phyloP scores from a whole-genome alignment of 768 basidiomycete species.

The Saitozyma sp. region DNA sequence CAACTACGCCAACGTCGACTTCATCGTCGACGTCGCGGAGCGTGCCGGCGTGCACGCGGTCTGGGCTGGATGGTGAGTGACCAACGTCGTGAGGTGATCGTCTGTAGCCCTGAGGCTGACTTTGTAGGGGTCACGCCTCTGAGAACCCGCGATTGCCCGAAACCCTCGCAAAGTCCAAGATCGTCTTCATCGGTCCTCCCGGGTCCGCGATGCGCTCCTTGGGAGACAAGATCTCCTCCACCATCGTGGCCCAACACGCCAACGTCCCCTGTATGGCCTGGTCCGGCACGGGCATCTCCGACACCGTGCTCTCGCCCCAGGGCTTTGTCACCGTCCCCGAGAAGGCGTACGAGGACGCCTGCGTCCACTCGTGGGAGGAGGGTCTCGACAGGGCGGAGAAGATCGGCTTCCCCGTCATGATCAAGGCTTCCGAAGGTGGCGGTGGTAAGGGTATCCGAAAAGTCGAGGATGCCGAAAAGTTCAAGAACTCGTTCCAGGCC shows the following conservation, averaged over 20 bases:
- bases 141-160: conserved; percentile 97
- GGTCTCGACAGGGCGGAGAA: conserved; percentile 77
- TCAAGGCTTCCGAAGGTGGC: conserved; percentile 98
- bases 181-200: conserved; percentile 98
- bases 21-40: conserved; percentile 97
- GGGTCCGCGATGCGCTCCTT: conserved; percentile 98
- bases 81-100: neutral
- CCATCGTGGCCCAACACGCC: conserved; percentile 96
- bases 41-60: conserved; percentile 97
- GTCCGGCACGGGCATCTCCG: conserved; percentile 91
- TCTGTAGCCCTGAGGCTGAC: neutral
- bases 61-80: conserved; percentile 88
- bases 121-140: conserved; percentile 79
- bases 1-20: conserved; percentile 99
- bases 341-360: conserved; percentile 80
- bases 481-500: conserved; percentile 92
- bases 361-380: conserved; percentile 82
- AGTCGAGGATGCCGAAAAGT: conserved; percentile 79
- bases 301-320: conserved; percentile 76
- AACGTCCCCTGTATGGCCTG: conserved; percentile 97
- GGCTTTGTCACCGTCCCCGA: conserved; percentile 96
- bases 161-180: conserved; percentile 85
- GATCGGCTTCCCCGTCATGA: conserved; percentile 98
- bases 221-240: conserved; percentile 99
- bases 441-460: conserved; percentile 99